Evolutionary conservation across 139 green algal genomes (phyloP), one percentile per base, ranked within the genome.

Genomic region (Chloropicon primus): DNA sequence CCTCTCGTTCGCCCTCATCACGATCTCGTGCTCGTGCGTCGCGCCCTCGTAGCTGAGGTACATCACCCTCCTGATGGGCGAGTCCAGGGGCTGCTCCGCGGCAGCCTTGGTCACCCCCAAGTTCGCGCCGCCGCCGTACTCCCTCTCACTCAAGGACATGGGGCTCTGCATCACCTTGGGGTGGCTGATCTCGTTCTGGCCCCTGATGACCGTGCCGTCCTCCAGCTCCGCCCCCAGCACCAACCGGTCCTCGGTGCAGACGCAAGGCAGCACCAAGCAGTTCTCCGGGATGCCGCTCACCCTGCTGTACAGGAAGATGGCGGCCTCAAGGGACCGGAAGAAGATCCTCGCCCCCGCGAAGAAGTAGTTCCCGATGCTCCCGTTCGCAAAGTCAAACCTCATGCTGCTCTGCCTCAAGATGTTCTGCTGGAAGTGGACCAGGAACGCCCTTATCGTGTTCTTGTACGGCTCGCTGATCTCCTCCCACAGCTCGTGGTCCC

Each of bases 351-450:
- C 92, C 21, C 95, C 95, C 25, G 95, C 94, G 84, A 99, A 98
- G 87, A 99, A 98, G 79, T 98, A 99, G 91, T 98, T 98, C 72
- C 94, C 92, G 21, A 99, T 89, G 53, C 84, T 93, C 74, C 95
- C 95, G 81, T 96, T 96, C 0, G 72, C 73, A 83, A 97, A 99
- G 87, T 89, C 88, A 82, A 99, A 99, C 17, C 87, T 77, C 76
- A 91, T 86, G 5, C 86, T 83, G 22, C 89, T 86, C 78, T 96
- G 88, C 5, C 84, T 80, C 54, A 97, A 77, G 71, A 97, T 92
- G 54, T 93, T 74, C 23, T 28, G 71, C 25, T 99, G 94, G 85
- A 99, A 99, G 84, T 97, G 88, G 17, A 98, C 88, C 5, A 99
- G 86, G 85, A 98, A 98, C 24, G 90, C 90, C 0, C 95, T 85